phyloP scores from a whole-genome alignment of 1,284 basidiomycete genomes.

The Trichosporon sp. region DNA sequence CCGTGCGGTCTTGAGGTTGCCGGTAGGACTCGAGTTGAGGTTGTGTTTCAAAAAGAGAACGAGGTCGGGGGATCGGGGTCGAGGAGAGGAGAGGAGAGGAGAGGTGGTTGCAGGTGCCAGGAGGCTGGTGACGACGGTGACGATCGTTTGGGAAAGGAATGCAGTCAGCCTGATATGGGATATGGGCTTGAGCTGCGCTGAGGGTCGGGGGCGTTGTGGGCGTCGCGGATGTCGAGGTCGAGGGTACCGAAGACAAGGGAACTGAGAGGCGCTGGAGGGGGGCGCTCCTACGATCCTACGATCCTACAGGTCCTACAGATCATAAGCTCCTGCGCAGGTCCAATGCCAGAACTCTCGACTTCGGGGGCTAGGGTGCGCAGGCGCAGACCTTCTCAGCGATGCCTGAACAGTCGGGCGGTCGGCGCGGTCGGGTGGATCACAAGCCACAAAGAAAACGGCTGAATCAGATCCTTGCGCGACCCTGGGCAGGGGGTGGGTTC shows the following conservation, averaged over 20 bases:
- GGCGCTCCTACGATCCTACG: background rate
- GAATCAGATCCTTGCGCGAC: constrained; percentile 15
- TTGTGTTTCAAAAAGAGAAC: background rate
- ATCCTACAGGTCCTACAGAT: background rate
- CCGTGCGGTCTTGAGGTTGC: background rate
- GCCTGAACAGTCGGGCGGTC: constrained; percentile 1
- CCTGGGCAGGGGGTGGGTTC: constrained; percentile 15
- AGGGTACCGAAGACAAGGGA: background rate
- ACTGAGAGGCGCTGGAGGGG: background rate
- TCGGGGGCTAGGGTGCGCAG: background rate
- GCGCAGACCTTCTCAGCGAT: constrained; percentile 1
- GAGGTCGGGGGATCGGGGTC: background rate
- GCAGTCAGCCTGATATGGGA: constrained; percentile 5
- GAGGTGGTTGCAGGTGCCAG: background rate
- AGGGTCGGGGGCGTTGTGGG: background rate
- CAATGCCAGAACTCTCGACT: background rate
- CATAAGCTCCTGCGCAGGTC: background rate
- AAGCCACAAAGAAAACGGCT: constrained; percentile 14
- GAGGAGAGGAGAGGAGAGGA: background rate
- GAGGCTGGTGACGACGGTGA: background rate
- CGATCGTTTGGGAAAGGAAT: constrained; percentile 9
- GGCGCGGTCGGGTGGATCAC: constrained; percentile 12
- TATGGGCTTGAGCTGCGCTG: background rate
- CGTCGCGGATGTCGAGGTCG: background rate
- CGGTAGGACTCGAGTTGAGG: background rate